Conservation (phyloP, 75 land plant species). For the Azolla pinnata region DNA sequence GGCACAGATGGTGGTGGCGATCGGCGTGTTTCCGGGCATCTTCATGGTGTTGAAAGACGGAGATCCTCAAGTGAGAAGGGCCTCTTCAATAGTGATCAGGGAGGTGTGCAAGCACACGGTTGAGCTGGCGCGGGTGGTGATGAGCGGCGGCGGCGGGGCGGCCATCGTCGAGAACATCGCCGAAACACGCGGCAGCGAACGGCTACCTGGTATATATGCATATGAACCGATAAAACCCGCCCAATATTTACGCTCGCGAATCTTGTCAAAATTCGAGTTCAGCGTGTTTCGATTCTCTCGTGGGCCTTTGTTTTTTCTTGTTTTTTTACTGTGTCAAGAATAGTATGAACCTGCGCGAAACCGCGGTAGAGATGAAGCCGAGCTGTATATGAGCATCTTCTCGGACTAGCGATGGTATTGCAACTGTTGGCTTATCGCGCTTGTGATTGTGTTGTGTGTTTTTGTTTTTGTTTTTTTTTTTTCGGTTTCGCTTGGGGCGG, state of each 20-base stretch:
- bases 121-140: constrained; percentile 19
- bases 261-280: too few species aligned
- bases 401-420: too few species aligned
- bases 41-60: constrained; percentile 19
- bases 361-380: background rate
- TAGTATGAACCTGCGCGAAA: too few species aligned
- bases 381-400: background rate
- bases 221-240: background rate
- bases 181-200: constrained; percentile 21
- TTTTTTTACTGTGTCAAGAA: too few species aligned
- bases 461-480: background rate
- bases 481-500: background rate
- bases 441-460: too few species aligned
- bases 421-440: too few species aligned
- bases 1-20: constrained; percentile 18
- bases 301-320: too few species aligned
- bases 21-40: constrained; percentile 21
- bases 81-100: constrained; percentile 18
- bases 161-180: constrained; percentile 26
- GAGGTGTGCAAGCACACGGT: constrained; percentile 29
- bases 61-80: constrained; percentile 17
- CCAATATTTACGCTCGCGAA: too few species aligned
- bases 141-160: constrained; percentile 15
- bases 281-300: too few species aligned
- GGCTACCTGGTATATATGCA: constrained; percentile 19